These are phyloP conservation scores for Eucalyptus polybractea DNA, from an alignment of 345 rosid genomes.

Conservation along the genomic window DNA sequence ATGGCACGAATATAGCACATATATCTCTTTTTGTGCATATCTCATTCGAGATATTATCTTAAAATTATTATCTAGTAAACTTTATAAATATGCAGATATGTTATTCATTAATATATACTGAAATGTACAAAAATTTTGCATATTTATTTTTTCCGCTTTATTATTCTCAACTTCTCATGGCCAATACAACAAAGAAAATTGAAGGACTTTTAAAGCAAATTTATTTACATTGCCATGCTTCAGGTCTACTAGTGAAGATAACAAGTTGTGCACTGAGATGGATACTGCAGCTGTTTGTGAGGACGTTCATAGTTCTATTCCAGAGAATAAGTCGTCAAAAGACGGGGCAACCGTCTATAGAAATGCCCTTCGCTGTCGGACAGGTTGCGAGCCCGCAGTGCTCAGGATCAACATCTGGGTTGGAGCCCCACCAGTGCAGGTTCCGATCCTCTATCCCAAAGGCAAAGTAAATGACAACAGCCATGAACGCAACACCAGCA, in stretches of 20 bases:
- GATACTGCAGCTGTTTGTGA: background rate
- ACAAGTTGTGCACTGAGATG: background rate
- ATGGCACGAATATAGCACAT: rapidly evolving
- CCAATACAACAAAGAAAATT: too few species aligned
- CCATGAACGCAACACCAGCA: slow-evolving; percentile 1
- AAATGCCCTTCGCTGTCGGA: background rate
- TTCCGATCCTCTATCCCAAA: background rate
- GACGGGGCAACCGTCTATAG: background rate
- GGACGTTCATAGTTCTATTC: background rate
- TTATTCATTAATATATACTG: background rate
- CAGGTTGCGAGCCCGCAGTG: background rate
- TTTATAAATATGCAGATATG: background rate
- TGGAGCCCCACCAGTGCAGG: background rate
- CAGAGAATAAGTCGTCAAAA: background rate
- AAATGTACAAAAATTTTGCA: too few species aligned
- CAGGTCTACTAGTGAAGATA: background rate
- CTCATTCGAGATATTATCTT: too few species aligned
- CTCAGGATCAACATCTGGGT: background rate
- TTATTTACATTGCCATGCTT: background rate
- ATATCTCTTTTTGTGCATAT: background rate
- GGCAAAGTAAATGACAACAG: background rate
- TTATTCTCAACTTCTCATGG: background rate
- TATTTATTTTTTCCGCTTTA: background rate
- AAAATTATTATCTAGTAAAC: background rate
- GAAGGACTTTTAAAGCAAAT: background rate